These are phyloP conservation scores for Tilletia setariae DNA, from an alignment of 1,284 basidiomycete species.

Conservation along the genomic window DNA sequence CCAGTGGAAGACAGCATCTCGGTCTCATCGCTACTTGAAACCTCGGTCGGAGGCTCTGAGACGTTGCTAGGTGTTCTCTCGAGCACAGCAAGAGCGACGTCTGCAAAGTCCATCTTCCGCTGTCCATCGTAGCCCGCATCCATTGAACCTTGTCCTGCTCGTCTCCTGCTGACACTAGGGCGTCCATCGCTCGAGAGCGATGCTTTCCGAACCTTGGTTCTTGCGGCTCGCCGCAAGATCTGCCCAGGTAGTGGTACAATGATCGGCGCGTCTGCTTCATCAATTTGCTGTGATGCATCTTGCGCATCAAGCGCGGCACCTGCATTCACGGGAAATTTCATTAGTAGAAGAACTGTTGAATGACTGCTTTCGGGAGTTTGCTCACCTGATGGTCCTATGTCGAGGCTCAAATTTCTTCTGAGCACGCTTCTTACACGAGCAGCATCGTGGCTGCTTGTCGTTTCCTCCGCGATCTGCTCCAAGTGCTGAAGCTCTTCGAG, in stretches of 20 bases:
- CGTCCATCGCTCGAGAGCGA: conserved; percentile 67
- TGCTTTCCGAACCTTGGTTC: conserved; percentile 93
- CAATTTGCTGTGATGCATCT: conserved; percentile 42
- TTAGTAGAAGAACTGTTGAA: background rate
- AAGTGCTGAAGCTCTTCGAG: conserved; percentile 87
- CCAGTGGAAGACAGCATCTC: conserved; percentile 1
- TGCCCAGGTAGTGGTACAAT: conserved; percentile 81
- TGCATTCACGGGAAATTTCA: conserved; percentile 22
- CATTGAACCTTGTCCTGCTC: conserved; percentile 1
- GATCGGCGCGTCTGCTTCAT: conserved; percentile 82
- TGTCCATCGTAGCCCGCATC: conserved; percentile 6
- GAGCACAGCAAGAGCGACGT: conserved; percentile 22
- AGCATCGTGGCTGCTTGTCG: conserved; percentile 71
- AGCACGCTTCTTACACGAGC: conserved; percentile 75
- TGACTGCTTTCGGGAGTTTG: background rate
- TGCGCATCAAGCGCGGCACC: too few relatives aligned
- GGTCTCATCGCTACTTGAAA: conserved; percentile 31
- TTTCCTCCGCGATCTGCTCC: conserved; percentile 83
- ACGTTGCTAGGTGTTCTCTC: conserved; percentile 36
- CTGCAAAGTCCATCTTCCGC: conserved; percentile 13
- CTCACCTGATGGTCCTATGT: conserved; percentile 23
- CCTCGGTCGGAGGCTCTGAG: conserved; percentile 22
- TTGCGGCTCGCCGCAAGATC: conserved; percentile 82
- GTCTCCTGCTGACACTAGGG: conserved; percentile 55
- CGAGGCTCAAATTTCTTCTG: conserved; percentile 81